Base-by-base conservation (phyloP, 768 basidiomycete species). In the Naganishia randhawae region DNA sequence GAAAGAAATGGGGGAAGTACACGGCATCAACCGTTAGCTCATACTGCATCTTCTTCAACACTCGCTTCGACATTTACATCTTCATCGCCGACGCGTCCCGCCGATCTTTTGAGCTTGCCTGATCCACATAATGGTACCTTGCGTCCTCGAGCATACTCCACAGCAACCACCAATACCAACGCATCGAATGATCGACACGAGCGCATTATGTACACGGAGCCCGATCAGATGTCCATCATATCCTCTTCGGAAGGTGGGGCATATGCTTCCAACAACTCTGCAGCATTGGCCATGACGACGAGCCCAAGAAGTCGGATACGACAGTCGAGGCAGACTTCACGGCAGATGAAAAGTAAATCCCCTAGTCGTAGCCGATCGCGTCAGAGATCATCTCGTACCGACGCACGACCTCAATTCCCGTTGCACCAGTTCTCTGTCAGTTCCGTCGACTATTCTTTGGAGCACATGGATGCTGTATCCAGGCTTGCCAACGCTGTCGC, bases 191-290 rank as follows among this genome's bases (percentile, higher is more conserved):
- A 61, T 41, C 54, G 50, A 14, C 17, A 22, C n/a, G 50, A 22
- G 17, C 51, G 37, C 3, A 42, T 61, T 39, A 25, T 61, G 1
- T 25, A 61, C 37, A 61, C 35, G 7, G 57, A 61, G 29, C 57
- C 57, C 35, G 57, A 61, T 16, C 57, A 61, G 41, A 61, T 61
- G 35, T 61, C 57, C 57, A 35, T 61, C 25, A 61, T 61, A n/a
- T 61, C 57, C 1, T 61, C 37, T 16, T 39, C 57, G 17, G 57
- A 61, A 29, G 39, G 37, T 25, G 57, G 57, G 2, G 37, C 35
- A 41, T 29, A 22, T 25, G 33, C 22, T 25, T 2, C 57, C 3
- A 39, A 29, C n/a, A 17, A 27, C 14, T 9, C 37, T 11, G 25
- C 22, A 14, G 37, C 33, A 5, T 27, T 29, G 14, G 37, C 19